Conservation (phyloP, 2,329 filamentous ascomycete species). For the Fusarium xylarioides region DNA sequence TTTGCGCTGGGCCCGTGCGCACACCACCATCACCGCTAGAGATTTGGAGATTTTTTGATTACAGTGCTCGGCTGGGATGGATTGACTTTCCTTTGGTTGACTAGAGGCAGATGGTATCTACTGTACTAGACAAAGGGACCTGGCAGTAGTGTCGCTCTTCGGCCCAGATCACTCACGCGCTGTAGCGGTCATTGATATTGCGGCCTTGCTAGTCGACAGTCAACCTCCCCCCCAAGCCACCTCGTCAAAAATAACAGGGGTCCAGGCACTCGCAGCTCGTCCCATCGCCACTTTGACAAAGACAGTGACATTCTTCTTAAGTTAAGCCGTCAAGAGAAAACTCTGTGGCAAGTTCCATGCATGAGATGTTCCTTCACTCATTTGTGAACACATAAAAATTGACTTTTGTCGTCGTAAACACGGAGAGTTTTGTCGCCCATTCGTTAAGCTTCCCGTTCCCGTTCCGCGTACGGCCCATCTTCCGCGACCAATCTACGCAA, state of each 20-base stretch:
- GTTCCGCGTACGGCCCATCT: constrained; percentile 16
- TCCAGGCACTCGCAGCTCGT: neutral
- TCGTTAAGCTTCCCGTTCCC: constrained; percentile 17
- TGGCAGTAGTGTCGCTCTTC: neutral
- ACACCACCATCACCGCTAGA: constrained; percentile 28
- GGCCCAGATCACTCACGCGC: neutral
- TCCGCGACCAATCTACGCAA: constrained; percentile 11
- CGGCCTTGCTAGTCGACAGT: neutral
- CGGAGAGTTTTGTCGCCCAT: neutral
- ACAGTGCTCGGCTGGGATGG: neutral
- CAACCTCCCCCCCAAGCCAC: neutral
- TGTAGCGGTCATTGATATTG: neutral
- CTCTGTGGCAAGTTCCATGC: constrained; percentile 1
- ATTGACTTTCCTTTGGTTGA: neutral
- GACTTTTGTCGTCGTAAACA: neutral
- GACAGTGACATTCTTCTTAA: neutral
- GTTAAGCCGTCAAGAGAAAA: neutral
- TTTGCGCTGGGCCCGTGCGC: constrained; percentile 2
- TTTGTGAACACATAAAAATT: neutral
- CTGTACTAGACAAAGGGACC: constrained; percentile 1
- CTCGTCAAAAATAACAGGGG: constrained; percentile 7
- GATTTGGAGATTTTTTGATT: neutral
- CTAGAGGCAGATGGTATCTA: neutral
- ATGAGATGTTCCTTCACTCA: neutral
- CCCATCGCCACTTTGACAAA: neutral